phyloP scores from a whole-genome alignment of 2,329 filamentous ascomycete genomes.

The Lomentospora prolificans region DNA sequence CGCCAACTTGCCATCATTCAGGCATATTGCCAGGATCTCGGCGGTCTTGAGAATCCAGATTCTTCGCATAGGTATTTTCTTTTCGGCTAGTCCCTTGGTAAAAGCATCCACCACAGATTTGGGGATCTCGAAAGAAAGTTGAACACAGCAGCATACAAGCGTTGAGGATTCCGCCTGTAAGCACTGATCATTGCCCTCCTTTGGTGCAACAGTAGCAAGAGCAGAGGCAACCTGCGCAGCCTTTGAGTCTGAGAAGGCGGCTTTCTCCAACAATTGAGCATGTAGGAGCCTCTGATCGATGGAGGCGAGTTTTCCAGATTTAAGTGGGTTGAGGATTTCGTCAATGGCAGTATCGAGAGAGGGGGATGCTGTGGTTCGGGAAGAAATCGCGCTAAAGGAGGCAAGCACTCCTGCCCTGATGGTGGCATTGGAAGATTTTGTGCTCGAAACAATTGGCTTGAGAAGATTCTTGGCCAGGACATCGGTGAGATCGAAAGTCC shows the following conservation, averaged over 20 bases:
- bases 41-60: slow-evolving; percentile 72
- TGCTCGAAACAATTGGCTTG: slow-evolving; percentile 79
- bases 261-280: slow-evolving; percentile 64
- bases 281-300: slow-evolving; percentile 78
- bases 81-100: slow-evolving; percentile 75
- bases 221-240: slow-evolving; percentile 57
- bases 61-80: slow-evolving; percentile 66
- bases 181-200: slow-evolving; percentile 83
- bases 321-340: slow-evolving; percentile 71
- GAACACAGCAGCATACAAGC: slow-evolving; percentile 54
- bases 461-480: slow-evolving; percentile 62
- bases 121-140: slow-evolving; percentile 50
- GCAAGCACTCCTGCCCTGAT: slow-evolving; percentile 68
- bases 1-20: slow-evolving; percentile 30
- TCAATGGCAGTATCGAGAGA: slow-evolving; percentile 59
- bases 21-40: slow-evolving; percentile 54
- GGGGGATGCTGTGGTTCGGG: slow-evolving; percentile 45
- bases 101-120: slow-evolving; percentile 61
- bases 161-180: slow-evolving; percentile 65
- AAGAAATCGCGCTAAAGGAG: slow-evolving; percentile 63
- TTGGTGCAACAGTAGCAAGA: slow-evolving; percentile 59
- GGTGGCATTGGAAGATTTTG: slow-evolving; percentile 76
- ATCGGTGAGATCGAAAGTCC: slow-evolving; percentile 65
- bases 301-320: slow-evolving; percentile 71
- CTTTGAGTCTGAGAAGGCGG: slow-evolving; percentile 50